These are phyloP conservation scores for Agaricus subrufescens DNA, from an alignment of 768 basidiomycete genomes.

Conservation along the genomic window DNA sequence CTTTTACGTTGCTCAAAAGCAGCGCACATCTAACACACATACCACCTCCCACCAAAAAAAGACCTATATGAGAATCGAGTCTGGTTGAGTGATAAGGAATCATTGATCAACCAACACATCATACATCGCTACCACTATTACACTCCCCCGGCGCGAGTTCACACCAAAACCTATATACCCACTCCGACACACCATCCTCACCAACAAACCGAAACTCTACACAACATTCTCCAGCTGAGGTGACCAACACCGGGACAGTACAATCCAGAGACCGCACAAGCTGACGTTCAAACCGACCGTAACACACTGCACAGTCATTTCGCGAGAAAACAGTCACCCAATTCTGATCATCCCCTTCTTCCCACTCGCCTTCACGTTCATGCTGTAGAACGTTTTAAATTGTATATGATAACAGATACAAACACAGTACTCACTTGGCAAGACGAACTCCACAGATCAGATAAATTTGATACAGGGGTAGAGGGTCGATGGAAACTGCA, in stretches of 20 bases:
- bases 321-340: not conserved
- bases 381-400: not conserved
- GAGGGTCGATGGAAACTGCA: not conserved
- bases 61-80: no score
- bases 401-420: not conserved
- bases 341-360: not conserved
- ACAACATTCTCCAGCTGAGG: not conserved
- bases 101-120: no score
- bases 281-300: not conserved
- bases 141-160: not conserved
- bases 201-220: not conserved
- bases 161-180: not conserved
- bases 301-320: not conserved
- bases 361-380: not conserved
- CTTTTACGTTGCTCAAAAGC: no score
- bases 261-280: not conserved
- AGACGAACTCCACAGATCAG: not conserved
- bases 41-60: no score
- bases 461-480: not conserved
- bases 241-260: not conserved
- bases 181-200: not conserved
- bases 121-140: no score
- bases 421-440: not conserved
- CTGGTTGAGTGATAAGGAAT: no score
- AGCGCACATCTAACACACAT: no score